These are phyloP conservation scores for Quercus phellos DNA, from an alignment of 331 rosid genomes.

Conservation along the genomic window DNA sequence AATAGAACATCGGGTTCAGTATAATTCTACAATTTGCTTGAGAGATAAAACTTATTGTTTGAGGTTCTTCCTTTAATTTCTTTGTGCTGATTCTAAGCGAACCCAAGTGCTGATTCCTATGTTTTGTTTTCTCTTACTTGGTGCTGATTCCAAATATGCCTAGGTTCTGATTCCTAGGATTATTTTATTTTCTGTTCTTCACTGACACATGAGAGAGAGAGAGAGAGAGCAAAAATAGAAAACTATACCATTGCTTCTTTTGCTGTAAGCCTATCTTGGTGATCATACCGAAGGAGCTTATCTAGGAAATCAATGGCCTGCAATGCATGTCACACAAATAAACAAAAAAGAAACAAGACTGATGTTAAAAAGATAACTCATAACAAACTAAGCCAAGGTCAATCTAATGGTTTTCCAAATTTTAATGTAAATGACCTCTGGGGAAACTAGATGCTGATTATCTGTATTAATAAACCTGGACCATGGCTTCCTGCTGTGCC, in stretches of 20 bases:
- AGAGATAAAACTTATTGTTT: no score
- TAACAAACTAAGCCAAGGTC: background rate
- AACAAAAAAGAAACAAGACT: constrained; percentile 10
- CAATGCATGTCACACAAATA: constrained; percentile 16
- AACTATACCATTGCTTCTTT: constrained; percentile 85
- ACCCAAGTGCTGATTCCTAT: no score
- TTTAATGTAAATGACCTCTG: constrained; percentile 53
- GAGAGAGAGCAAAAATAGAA: background rate
- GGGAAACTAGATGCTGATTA: constrained; percentile 94
- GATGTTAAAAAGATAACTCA: background rate
- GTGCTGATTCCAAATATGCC: no score
- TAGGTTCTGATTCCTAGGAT: no score
- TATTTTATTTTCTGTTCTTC: no score
- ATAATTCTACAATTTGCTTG: no score
- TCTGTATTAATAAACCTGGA: constrained; percentile 85
- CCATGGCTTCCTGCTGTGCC: constrained; percentile 98
- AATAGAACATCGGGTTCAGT: no score
- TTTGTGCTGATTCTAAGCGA: no score
- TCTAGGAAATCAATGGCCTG: constrained; percentile 97
- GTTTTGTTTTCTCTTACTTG: no score
- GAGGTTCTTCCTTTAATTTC: no score
- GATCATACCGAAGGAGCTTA: constrained; percentile 90
- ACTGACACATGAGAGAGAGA: no score
- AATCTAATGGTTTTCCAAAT: background rate
- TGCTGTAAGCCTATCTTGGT: constrained; percentile 89